Evolutionary conservation across 371 early-diverging fungal genomes (phyloP), one percentile per base, ranked within the genome.

Genomic region (Apophysomyces sp.): DNA sequence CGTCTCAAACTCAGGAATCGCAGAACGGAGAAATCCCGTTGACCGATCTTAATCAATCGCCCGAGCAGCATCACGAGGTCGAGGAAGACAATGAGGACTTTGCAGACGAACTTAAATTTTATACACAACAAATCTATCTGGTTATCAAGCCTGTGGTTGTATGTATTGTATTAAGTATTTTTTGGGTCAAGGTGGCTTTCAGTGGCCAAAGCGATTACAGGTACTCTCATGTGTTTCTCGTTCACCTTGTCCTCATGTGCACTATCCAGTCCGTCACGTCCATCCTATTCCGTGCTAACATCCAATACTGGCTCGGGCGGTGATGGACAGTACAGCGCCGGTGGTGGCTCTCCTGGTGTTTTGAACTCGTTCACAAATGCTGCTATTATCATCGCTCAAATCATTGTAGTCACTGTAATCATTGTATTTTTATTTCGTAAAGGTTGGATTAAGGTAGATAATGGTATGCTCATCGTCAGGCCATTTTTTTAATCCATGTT

Each of bases 151-250:
- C 94, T 13, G 93, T 93, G 4, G 78, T 91, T 7, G 58, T 78
- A 13, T 92, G 93, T 65, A 91, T 94, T 53, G 62, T 85, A 11
- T 74, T 93, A 26, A 87, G 90, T 39, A 88, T 94, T 31, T 78
- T 92, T 31, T 94, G 94, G 94, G 90, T 92, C 58, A 94, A 94
- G 65, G 77, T 92, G n/a, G 62, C 74, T 2, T 81, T 83, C 79
- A 58, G 68, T 73, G 76, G 73, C 29, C 61, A 68, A 32, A 83
- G 84, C 62, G 86, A 87, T 58, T 86, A 85, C 56, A 76, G 78
- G 85, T 85, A 74, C 65, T 3, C 26, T 15, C 6, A 30, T 49
- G 15, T 29, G 37, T 55, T 1, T 24, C 58, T 27, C 15, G n/a
- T n/a, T 51, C 55, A 31, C 1, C 27, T 6, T 24, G 26, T 18